Evolutionary conservation across 257 asterid species (phyloP).

Genomic region (Thymus quinquecostatus): DNA sequence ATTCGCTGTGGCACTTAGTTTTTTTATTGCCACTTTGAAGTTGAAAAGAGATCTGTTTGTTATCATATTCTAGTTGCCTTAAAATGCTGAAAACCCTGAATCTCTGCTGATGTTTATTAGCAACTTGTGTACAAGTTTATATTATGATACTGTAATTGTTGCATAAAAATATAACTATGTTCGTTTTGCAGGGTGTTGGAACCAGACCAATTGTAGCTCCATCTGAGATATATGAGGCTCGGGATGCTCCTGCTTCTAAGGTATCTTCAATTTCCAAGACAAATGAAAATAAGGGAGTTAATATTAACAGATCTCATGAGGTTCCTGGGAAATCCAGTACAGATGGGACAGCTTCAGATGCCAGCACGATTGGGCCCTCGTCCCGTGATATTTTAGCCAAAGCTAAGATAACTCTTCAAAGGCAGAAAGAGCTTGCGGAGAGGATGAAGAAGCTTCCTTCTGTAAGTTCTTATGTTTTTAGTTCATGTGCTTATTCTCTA

Average conservation of each 20-base stretch:
- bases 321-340: slow-evolving; percentile 99
- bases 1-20: neutral
- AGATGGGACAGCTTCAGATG: slow-evolving; percentile 83
- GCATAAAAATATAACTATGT: slow-evolving; percentile 20
- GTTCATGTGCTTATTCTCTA: slow-evolving; percentile 11
- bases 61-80: slow-evolving; percentile 21
- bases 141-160: slow-evolving; percentile 7
- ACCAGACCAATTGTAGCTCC: slow-evolving; percentile 49
- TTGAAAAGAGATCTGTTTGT: slow-evolving; percentile 17
- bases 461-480: slow-evolving; percentile 51
- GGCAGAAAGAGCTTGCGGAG: slow-evolving; percentile 74
- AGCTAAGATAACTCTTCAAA: slow-evolving; percentile 83
- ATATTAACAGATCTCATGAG: slow-evolving; percentile 97
- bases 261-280: slow-evolving; percentile 92
- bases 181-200: slow-evolving; percentile 61
- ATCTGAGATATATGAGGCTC: slow-evolving; percentile 34
- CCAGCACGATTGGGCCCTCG: slow-evolving; percentile 71
- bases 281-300: slow-evolving; percentile 99
- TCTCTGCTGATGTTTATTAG: slow-evolving; percentile 11
- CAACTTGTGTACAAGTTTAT: neutral
- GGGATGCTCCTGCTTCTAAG: slow-evolving; percentile 72
- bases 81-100: slow-evolving; percentile 22
- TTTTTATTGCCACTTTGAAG: neutral
- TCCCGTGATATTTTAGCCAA: slow-evolving; percentile 89
- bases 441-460: slow-evolving; percentile 74